Evolutionary conservation across 371 early-diverging fungal species (phyloP), one percentile per base, ranked within the genome.

Genomic region (Paraphysoderma sedebokerense): DNA sequence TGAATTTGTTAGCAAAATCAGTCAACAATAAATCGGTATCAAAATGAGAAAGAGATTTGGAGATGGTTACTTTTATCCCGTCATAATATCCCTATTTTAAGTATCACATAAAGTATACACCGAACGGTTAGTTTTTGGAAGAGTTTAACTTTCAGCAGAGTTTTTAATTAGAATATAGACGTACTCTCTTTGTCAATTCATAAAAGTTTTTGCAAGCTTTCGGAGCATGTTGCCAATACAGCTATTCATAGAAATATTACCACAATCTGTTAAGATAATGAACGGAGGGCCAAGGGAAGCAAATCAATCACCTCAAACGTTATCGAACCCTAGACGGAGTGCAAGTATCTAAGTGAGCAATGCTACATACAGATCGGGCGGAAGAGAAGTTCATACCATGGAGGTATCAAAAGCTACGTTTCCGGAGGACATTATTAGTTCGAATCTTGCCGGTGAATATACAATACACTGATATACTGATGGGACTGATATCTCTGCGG

Each of bases 171-270:
- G 30, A 15, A 46, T 15, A 29, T 27, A 24, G 38, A 46, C 23
- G 2, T 20, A 6, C 35, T 28, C 26, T 36, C 26, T 54, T 46
- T 64, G 76, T 79, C 41, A 80, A 61, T 53, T 81, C 80, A 52
- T 64, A 74, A 68, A 82, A 85, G 68, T 85, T 85, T 48, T 74
- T 67, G 57, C 79, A 77, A 0, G 85, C 81, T 63, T 50, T 74
- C 48, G 81, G 82, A 15, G 80, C 79, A 37, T 81, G 77, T 48
- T 79, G 66, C 60, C 73, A 74, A 50, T 82, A 83, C 30, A 85
- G 61, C n/a, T n/a, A n/a, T n/a, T n/a, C n/a, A n/a, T n/a, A n/a
- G n/a, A n/a, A n/a, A n/a, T n/a, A n/a, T n/a, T n/a, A n/a, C n/a
- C n/a, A n/a, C n/a, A n/a, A n/a, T n/a, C n/a, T n/a, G n/a, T n/a